Conservation (phyloP, 1,284 basidiomycete genomes). For the Boletus chippewaensis region DNA sequence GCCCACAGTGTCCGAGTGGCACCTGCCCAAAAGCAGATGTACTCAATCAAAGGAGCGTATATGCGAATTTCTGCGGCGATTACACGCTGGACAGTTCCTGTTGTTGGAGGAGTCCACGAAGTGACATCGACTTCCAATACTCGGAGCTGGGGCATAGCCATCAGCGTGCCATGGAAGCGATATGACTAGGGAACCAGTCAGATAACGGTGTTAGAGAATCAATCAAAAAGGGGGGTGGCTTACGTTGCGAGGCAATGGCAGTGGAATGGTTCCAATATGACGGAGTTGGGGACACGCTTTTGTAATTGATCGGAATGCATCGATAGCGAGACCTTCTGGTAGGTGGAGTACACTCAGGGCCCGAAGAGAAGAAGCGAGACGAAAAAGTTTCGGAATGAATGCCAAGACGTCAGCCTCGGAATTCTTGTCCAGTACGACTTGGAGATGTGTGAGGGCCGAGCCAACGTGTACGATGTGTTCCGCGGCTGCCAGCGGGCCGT, state of each 20-base stretch:
- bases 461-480: conserved; percentile 25
- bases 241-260: conserved; percentile 30
- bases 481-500: conserved; percentile 26
- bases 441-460: conserved; percentile 27
- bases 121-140: conserved; percentile 28
- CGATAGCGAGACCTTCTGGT: conserved; percentile 25
- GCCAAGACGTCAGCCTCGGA: conserved; percentile 22
- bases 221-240: conserved; percentile 10
- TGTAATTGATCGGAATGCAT: conserved; percentile 29
- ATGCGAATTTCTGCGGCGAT: conserved; percentile 31
- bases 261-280: conserved; percentile 29
- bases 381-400: conserved; percentile 24
- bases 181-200: conserved; percentile 24
- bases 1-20: conserved; percentile 25
- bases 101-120: conserved; percentile 25
- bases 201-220: conserved; percentile 13
- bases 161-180: conserved; percentile 23
- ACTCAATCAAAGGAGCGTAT: conserved; percentile 28
- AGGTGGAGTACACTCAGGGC: conserved; percentile 31
- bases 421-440: conserved; percentile 23
- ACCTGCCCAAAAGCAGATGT: conserved; percentile 29
- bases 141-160: conserved; percentile 27
- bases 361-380: conserved; percentile 27
- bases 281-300: conserved; percentile 30
- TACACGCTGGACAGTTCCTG: conserved; percentile 24